Conservation (phyloP, 148 eudicot species). For the Diospyros kaki region DNA sequence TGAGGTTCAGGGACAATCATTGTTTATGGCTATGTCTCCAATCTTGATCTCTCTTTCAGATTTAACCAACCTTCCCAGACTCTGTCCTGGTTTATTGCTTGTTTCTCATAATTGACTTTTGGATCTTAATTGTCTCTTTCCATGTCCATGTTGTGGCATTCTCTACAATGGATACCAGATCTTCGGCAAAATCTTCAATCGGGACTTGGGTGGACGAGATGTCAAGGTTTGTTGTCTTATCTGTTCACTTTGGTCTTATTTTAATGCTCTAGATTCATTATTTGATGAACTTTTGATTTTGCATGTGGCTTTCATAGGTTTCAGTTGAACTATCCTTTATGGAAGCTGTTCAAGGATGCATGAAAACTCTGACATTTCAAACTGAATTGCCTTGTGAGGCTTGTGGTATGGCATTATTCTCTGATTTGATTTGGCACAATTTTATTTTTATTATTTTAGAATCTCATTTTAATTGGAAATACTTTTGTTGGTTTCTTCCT, state of each 20-base stretch:
- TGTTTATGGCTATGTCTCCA: background rate
- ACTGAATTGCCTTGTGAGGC: conserved; percentile 77
- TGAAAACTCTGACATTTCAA: conserved; percentile 59
- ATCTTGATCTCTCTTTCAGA: background rate
- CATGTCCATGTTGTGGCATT: conserved; percentile 14
- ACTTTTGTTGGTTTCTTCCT: background rate
- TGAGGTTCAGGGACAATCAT: background rate
- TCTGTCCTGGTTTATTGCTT: background rate
- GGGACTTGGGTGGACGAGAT: conserved; percentile 49
- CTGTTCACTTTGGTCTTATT: background rate
- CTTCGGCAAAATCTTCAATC: conserved; percentile 35
- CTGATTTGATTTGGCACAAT: conserved; percentile 7
- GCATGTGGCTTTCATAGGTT: conserved; percentile 26
- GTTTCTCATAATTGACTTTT: background rate
- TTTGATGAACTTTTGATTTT: background rate
- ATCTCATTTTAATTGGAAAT: background rate
- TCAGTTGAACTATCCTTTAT: conserved; percentile 78
- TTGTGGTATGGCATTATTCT: conserved; percentile 58
- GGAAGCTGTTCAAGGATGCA: conserved; percentile 99
- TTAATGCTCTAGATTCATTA: background rate
- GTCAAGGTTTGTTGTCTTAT: conserved; percentile 41
- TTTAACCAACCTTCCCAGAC: background rate
- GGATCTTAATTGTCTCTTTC: conserved; percentile 6
- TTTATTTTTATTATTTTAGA: background rate
- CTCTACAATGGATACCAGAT: conserved; percentile 30